phyloP scores from a whole-genome alignment of 2,329 filamentous ascomycete species.

The Dothideomycetidae sp. region DNA sequence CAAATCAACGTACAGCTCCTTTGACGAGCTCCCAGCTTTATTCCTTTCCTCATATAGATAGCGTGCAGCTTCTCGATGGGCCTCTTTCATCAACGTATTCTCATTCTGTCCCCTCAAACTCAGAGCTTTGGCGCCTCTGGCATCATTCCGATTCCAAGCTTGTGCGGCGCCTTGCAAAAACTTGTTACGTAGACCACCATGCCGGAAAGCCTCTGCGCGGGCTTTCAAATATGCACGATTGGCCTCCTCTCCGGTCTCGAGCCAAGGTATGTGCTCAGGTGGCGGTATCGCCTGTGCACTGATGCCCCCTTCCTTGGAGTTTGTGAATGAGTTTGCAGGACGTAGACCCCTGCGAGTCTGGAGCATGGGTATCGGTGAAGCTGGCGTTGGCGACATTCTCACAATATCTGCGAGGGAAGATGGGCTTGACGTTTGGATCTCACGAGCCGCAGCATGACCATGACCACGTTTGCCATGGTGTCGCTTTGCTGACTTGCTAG shows the following conservation, averaged over 20 bases:
- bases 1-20: constrained; percentile 85
- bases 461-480: constrained; percentile 87
- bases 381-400: constrained; percentile 84
- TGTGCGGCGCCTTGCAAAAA: constrained; percentile 94
- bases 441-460: constrained; percentile 50
- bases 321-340: constrained; percentile 51
- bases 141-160: constrained; percentile 97
- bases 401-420: constrained; percentile 86
- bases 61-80: constrained; percentile 82
- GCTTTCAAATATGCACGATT: constrained; percentile 94
- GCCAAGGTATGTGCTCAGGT: constrained; percentile 88
- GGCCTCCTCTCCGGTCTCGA: constrained; percentile 79
- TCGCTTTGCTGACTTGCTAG: constrained; percentile 67
- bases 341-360: constrained; percentile 41
- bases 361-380: constrained; percentile 38
- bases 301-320: constrained; percentile 59
- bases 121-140: constrained; percentile 84
- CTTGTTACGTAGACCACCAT: constrained; percentile 90
- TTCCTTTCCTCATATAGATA: constrained; percentile 92
- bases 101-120: constrained; percentile 90
- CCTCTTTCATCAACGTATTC: constrained; percentile 94
- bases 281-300: constrained; percentile 71
- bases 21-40: constrained; percentile 38
- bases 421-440: constrained; percentile 45
- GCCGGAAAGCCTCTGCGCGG: constrained; percentile 89